Base-by-base conservation (phyloP, 192 early-diverging fungal genomes). In the Coemansia sp. region DNA sequence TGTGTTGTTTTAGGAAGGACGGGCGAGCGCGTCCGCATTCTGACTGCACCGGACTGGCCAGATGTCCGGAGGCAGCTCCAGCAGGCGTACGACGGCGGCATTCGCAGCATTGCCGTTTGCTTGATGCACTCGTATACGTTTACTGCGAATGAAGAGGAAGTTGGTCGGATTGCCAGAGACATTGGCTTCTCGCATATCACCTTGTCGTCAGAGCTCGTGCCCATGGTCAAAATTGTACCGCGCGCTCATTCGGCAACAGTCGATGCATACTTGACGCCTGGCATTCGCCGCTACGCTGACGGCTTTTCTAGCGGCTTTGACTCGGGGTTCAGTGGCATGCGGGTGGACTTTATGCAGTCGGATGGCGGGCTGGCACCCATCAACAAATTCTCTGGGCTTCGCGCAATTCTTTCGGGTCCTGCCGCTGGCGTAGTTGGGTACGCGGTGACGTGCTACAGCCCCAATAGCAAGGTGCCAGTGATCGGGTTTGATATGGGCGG, bases 401-500 rank as follows among this genome's bases (percentile, higher is more conserved):
- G 88, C 15, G 95, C 96, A 2, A 95, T 99, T 49, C 85, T 98
- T n/a, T 95, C 93, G 15, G 92, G 97, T 1, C 96, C 97, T 13
- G 97, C 97, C 0, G 97, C 90, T 22, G 97, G 97, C 16, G 96
- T 99, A 27, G 95, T 99, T 22, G 97, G 93, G 34, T 92, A 89
- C 52, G 89, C 90, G 1, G 60, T 85, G 43, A 92, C 91, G 16
- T 80, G 82, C 13, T 83, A 74, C 47, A 66, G 73, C 47, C 53
- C 53, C 12, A 66, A 71, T 68, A 74, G 36, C 55, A 34, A 68
- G 68, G 69, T 73, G 4, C 89, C 93, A 0, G 90, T 97, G 16
- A 95, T 99, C 71, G 97, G 96, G 5, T 99, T 99, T 71, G 97
- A 98, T 82, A 98, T 97, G 97, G 95, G 95, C 31, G 95, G 94